These are phyloP conservation scores for Pyronema omphalodes DNA, from an alignment of 495 filamentous ascomycete genomes.

Conservation along the genomic window DNA sequence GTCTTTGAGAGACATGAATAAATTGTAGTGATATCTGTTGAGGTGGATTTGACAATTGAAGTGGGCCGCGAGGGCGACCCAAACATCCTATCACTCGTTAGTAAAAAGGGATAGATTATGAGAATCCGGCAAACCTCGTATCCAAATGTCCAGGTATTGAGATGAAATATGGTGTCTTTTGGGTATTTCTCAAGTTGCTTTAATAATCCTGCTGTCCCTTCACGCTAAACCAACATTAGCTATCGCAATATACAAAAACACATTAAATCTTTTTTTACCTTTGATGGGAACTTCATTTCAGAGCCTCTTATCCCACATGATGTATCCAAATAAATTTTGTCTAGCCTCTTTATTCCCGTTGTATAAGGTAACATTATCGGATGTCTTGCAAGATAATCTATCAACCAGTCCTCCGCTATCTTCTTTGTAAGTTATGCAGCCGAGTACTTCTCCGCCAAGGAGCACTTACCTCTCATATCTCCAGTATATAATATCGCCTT, in stretches of 20 bases:
- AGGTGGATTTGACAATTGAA: slow-evolving; percentile 64
- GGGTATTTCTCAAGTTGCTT: slow-evolving; percentile 51
- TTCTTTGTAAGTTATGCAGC: too few species aligned
- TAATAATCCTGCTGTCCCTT: slow-evolving; percentile 59
- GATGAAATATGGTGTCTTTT: slow-evolving; percentile 58
- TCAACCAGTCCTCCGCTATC: slow-evolving; percentile 49
- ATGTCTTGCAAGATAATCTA: slow-evolving; percentile 44
- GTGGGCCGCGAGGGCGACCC: slow-evolving; percentile 58
- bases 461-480: slow-evolving; percentile 56
- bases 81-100: slow-evolving; percentile 40
- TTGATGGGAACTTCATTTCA: slow-evolving; percentile 37
- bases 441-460: background rate
- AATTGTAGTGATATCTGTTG: slow-evolving; percentile 54
- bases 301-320: slow-evolving; percentile 32
- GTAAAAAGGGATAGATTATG: background rate
- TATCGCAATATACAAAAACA: background rate
- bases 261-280: slow-evolving; percentile 5
- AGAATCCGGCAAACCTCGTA: slow-evolving; percentile 23
- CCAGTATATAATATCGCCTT: slow-evolving; percentile 79
- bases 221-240: slow-evolving; percentile 29
- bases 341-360: slow-evolving; percentile 42
- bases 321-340: slow-evolving; percentile 76
- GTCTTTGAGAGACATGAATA: slow-evolving; percentile 47
- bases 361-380: slow-evolving; percentile 63
- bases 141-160: slow-evolving; percentile 85